A percentile compares a stretch with the other conserved stretches of the same genome.
These are phyloP conservation scores for Aspergillus glaucus DNA, from an alignment of 2,329 filamentous ascomycete genomes.

Conservation along the genomic window DNA sequence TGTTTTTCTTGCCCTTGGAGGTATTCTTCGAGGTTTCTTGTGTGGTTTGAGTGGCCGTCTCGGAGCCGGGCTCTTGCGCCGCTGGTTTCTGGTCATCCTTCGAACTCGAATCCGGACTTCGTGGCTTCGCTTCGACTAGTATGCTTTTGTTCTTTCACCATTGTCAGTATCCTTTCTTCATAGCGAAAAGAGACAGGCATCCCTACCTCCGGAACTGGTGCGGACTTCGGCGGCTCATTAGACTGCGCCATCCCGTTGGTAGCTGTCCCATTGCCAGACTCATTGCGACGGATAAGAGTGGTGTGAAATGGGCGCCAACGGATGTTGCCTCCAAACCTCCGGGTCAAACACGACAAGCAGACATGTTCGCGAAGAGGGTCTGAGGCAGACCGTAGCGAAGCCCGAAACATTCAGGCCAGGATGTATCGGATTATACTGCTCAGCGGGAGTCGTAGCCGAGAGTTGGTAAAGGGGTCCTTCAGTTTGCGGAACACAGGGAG, in stretches of 20 bases:
- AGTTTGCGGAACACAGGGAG: too few relatives aligned
- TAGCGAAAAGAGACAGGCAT: neutral
- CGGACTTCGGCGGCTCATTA: neutral
- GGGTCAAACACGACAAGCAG: slow-evolving; percentile 29
- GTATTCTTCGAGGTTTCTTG: neutral
- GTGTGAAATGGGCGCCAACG: slow-evolving; percentile 22
- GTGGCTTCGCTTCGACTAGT: neutral
- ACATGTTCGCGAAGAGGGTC: slow-evolving; percentile 30
- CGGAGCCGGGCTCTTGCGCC: neutral
- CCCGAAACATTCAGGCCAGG: slow-evolving; percentile 31
- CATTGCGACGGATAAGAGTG: slow-evolving; percentile 11
- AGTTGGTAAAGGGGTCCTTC: neutral
- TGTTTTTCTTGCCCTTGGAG: neutral
- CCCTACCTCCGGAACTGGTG: neutral
- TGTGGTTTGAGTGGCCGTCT: neutral
- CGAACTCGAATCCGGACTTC: neutral
- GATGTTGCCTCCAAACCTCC: slow-evolving; percentile 15
- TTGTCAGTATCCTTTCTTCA: neutral
- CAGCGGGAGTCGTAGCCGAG: neutral
- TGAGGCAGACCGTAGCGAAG: slow-evolving; percentile 31
- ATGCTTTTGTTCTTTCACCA: neutral
- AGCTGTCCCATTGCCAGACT: slow-evolving; percentile 4
- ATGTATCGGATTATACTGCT: neutral
- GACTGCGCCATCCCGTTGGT: neutral
- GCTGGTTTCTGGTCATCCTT: neutral